Conservation (phyloP, 2,329 filamentous ascomycete species). For the Colletotrichum sp. region DNA sequence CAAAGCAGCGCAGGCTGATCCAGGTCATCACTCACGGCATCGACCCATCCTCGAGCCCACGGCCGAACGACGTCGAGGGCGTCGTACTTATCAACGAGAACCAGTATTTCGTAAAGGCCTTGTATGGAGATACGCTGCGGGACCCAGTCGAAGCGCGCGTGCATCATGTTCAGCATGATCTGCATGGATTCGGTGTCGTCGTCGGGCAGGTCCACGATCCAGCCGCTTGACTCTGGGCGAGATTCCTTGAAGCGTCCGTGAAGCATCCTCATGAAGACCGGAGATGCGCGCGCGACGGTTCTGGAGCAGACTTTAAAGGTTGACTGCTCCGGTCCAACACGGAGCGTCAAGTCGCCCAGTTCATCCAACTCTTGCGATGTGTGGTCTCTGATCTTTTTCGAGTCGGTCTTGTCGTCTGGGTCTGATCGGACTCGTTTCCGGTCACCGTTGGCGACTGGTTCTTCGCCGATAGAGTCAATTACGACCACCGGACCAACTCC, state of each 20-base stretch:
- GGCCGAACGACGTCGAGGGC: neutral
- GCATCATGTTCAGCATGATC: neutral
- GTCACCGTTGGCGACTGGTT: fast-evolving
- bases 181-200: neutral
- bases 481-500: neutral
- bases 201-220: neutral
- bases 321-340: neutral
- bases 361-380: neutral
- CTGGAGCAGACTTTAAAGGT: neutral
- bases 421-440: neutral
- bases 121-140: neutral
- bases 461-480: neutral
- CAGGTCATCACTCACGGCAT: neutral
- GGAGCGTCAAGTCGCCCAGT: neutral
- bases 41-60: neutral
- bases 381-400: neutral
- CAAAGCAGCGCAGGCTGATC: neutral
- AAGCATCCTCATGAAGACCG: neutral
- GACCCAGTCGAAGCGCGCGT: neutral
- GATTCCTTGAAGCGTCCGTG: neutral
- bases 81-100: neutral
- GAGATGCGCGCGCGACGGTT: neutral
- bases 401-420: neutral
- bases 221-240: neutral
- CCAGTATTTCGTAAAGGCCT: neutral